phyloP scores from a whole-genome alignment of 805 yeast species.

The Saccharomycopsis sp. region DNA sequence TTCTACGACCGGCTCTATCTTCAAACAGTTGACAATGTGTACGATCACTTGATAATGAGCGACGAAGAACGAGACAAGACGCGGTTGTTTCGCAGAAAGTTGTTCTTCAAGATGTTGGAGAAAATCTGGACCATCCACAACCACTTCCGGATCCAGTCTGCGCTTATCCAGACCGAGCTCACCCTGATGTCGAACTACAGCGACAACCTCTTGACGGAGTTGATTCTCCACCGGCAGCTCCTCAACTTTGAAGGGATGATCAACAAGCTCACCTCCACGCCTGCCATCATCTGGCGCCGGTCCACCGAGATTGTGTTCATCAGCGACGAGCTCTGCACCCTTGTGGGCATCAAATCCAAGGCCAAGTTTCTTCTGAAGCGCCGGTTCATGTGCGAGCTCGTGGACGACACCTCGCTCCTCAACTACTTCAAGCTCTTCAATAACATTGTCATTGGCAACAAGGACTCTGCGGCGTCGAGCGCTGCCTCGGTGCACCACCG shows the following conservation, averaged over 20 bases:
- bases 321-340: conserved; percentile 61
- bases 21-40: conserved; percentile 4
- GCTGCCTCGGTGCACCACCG: conserved; percentile 27
- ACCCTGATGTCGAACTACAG: conserved; percentile 15
- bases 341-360: conserved; percentile 40
- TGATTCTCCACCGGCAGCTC: conserved; percentile 25
- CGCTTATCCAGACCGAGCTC: conserved; percentile 19
- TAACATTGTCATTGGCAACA: conserved; percentile 46
- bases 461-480: conserved; percentile 5
- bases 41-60: neutral
- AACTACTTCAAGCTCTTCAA: conserved; percentile 67
- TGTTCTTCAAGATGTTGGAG: conserved; percentile 20
- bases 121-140: conserved; percentile 20
- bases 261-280: conserved; percentile 53
- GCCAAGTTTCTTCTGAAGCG: conserved; percentile 25
- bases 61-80: neutral
- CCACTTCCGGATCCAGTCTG: conserved; percentile 19
- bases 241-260: conserved; percentile 34
- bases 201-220: conserved; percentile 26
- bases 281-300: conserved; percentile 78
- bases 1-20: conserved; percentile 19
- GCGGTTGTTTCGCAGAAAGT: conserved; percentile 5
- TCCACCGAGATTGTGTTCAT: conserved; percentile 80
- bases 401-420: conserved; percentile 71
- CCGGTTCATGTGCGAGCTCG: conserved; percentile 65